Conservation (phyloP, 176 grass and related monocot species). For the Cymbopogon citratus region DNA sequence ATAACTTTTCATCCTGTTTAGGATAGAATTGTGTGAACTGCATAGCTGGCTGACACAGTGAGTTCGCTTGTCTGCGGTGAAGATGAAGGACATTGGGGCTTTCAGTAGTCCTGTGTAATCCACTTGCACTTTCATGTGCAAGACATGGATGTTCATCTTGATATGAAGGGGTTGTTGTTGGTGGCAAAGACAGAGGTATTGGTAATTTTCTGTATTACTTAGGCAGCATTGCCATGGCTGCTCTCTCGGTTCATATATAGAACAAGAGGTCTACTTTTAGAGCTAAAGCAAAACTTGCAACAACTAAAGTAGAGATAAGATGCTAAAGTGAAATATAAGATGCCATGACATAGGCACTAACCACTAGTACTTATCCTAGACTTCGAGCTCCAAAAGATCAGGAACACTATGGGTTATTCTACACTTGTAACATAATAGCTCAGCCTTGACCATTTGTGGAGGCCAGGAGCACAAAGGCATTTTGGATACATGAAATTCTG, state of each 20-base stretch:
- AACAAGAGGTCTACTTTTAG: too few relatives aligned
- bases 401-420: too few relatives aligned
- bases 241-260: too few relatives aligned
- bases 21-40: neutral
- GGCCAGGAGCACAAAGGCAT: neutral
- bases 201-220: too few relatives aligned
- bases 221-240: too few relatives aligned
- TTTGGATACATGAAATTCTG: neutral
- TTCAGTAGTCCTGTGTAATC: neutral
- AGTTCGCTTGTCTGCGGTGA: neutral
- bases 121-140: neutral
- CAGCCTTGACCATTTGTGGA: neutral
- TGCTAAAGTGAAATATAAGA: too few relatives aligned
- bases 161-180: neutral
- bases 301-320: too few relatives aligned
- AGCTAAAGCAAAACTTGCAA: too few relatives aligned
- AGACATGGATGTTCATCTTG: neutral
- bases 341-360: too few relatives aligned
- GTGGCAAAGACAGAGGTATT: too few relatives aligned
- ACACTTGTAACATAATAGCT: neutral
- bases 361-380: too few relatives aligned
- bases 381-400: too few relatives aligned
- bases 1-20: conserved; percentile 4
- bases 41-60: neutral
- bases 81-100: neutral